A percentile compares a stretch with the other conserved stretches of the same genome.
phyloP scores from a whole-genome alignment of 148 eudicot species.

The Amaranthus palmeri region DNA sequence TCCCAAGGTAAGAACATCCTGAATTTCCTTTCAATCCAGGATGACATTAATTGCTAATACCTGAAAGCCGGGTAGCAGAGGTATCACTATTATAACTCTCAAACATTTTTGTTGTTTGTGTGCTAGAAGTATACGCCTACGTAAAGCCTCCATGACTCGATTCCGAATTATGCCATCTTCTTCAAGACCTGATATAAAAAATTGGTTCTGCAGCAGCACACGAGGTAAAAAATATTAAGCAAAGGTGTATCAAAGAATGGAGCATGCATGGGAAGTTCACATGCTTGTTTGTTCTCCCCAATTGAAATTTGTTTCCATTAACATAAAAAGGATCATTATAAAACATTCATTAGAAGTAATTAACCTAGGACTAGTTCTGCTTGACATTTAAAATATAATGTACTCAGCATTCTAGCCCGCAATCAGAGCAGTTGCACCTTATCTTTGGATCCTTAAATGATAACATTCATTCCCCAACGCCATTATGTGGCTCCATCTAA shows the following conservation, averaged over 20 bases:
- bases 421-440: no score
- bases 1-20: conserved; percentile 14
- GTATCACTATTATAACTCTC: conserved; percentile 84
- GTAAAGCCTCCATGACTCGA: conserved; percentile 78
- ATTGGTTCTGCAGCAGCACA: conserved; percentile 71
- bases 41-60: conserved; percentile 29
- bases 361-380: background rate
- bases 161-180: conserved; percentile 73
- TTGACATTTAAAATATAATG: background rate
- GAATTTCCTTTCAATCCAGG: conserved; percentile 1
- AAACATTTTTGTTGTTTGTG: conserved; percentile 69
- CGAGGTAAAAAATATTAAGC: conserved; percentile 5
- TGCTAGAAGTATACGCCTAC: conserved; percentile 73
- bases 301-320: background rate
- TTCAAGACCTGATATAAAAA: conserved; percentile 93
- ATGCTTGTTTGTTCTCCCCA: background rate
- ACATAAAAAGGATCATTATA: background rate
- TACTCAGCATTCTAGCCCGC: no score
- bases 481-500: background rate
- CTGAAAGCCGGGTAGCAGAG: conserved; percentile 97
- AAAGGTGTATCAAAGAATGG: background rate
- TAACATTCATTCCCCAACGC: background rate
- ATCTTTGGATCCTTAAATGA: no score
- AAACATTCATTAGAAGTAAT: no score
- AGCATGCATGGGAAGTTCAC: background rate